phyloP scores from a whole-genome alignment of 768 basidiomycete species.

The Boletus pseudopeckii region DNA sequence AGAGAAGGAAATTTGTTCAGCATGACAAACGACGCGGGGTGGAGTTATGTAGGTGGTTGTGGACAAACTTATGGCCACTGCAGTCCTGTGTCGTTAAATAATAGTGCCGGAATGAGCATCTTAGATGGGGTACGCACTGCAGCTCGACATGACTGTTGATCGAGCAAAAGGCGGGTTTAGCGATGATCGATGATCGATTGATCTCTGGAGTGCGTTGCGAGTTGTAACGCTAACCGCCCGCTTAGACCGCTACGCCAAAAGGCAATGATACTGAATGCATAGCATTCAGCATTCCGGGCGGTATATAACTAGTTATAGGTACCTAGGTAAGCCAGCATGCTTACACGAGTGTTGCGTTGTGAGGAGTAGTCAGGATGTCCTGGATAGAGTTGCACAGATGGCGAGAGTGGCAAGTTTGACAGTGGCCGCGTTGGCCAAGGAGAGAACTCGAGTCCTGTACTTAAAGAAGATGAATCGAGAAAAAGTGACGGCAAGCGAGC shows the following conservation, averaged over 20 bases:
- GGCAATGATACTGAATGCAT: no score
- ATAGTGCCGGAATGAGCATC: background rate
- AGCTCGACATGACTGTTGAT: background rate
- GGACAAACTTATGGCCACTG: no score
- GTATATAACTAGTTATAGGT: no score
- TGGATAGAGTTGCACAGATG: constrained; percentile 56
- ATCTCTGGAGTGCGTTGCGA: background rate
- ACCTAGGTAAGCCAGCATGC: no score
- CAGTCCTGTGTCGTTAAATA: no score
- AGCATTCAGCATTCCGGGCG: no score
- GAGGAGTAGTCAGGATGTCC: no score
- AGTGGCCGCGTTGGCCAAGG: constrained; percentile 51
- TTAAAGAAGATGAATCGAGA: no score
- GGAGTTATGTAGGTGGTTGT: background rate
- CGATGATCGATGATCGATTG: no score
- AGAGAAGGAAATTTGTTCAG: no score
- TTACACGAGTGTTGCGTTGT: background rate
- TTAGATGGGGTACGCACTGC: background rate
- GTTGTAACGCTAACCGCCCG: no score
- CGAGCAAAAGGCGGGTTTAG: background rate
- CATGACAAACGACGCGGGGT: background rate
- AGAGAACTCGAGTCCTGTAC: background rate
- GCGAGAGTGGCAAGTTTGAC: constrained; percentile 68
- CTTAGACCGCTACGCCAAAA: no score
- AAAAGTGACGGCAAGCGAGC: background rate